A percentile compares a stretch with the other conserved stretches of the same genome.
phyloP scores from a whole-genome alignment of 2,329 filamentous ascomycete genomes.

The Xylariomycetidae sp. region DNA sequence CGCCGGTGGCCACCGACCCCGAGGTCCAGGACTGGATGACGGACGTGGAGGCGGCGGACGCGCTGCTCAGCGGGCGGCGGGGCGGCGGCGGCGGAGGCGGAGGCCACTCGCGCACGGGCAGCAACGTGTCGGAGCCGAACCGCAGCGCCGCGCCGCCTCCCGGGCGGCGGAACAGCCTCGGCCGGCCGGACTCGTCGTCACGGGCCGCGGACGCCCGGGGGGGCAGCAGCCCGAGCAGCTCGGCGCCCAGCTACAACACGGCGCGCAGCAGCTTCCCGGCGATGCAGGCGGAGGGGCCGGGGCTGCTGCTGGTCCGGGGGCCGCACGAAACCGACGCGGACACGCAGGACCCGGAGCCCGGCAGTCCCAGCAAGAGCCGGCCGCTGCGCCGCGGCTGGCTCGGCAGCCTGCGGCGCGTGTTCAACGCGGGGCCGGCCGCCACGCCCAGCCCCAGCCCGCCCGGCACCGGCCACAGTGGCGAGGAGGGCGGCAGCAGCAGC shows the following conservation, averaged over 20 bases:
- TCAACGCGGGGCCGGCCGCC: conserved; percentile 47
- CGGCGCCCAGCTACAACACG: conserved; percentile 43
- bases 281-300: conserved; percentile 48
- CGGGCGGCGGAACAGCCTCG: conserved; percentile 19
- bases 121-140: conserved; percentile 50
- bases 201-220: conserved; percentile 23
- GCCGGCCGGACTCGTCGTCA: conserved; percentile 29
- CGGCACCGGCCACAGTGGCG: conserved; percentile 15
- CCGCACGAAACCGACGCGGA: conserved; percentile 18
- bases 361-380: conserved; percentile 53
- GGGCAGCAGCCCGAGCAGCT: conserved; percentile 30
- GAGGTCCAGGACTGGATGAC: conserved; percentile 55
- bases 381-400: conserved; percentile 58
- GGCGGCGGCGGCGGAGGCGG: conserved; percentile 28
- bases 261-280: conserved; percentile 46
- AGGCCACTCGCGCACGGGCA: conserved; percentile 38
- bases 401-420: conserved; percentile 60
- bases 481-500: conserved; percentile 25
- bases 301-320: conserved; percentile 32
- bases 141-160: conserved; percentile 37
- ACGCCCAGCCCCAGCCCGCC: conserved; percentile 24
- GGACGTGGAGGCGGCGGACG: conserved; percentile 49
- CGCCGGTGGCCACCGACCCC: conserved; percentile 30
- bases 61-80: conserved; percentile 37
- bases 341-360: conserved; percentile 29